Base-by-base conservation (phyloP, 176 grass and related monocot genomes). In the Otatea glauca region DNA sequence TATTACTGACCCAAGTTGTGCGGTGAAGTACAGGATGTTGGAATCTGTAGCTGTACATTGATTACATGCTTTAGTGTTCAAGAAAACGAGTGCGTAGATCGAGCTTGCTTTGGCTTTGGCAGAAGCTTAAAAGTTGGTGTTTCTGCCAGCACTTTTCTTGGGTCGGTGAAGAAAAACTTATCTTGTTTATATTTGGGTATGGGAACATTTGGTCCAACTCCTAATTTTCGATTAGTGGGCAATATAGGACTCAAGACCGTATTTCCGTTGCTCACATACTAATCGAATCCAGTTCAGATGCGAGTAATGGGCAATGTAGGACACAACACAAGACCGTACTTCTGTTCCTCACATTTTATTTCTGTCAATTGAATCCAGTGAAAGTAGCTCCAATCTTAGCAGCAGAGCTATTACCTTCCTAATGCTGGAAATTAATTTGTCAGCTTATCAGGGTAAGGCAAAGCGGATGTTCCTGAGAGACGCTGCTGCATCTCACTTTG, bases 231-330 rank as follows among this genome's bases (percentile, higher is more conserved):
- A 62, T 41, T 51, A 75, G 39, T 66, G 48, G 13, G 34, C 20
- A 56, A 25, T 43, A 20, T 41, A 35, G 25, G 15, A 9, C 34
- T 4, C 34, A 39, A 21, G 4, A 15, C 17, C 18, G 9, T 21
- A 17, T 42, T 67, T 29, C 68, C 5, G 1, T 71, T 74, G 13
- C 70, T 58, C 37, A 24, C 58, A 21, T 34, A 65, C 11, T 27
- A 55, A 60, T 66, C 14, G 27, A 37, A 86, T 86, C 43, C 49
- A 38, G 29, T 53, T 64, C 9, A 58, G 56, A 72, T 78, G 48
- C 14, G 56, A 61, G 39, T 61, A 69, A 48, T 65, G 58, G 12
- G 18, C 20, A 65, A 35, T 32, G 20, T 39, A 35, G 24, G 10
- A 17, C 42, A 9, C 32, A 48, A 17, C 42, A 9, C 23, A 48